Evolutionary conservation across 495 filamentous ascomycete genomes (phyloP).

Genomic region (Aspergillus baeticus): DNA sequence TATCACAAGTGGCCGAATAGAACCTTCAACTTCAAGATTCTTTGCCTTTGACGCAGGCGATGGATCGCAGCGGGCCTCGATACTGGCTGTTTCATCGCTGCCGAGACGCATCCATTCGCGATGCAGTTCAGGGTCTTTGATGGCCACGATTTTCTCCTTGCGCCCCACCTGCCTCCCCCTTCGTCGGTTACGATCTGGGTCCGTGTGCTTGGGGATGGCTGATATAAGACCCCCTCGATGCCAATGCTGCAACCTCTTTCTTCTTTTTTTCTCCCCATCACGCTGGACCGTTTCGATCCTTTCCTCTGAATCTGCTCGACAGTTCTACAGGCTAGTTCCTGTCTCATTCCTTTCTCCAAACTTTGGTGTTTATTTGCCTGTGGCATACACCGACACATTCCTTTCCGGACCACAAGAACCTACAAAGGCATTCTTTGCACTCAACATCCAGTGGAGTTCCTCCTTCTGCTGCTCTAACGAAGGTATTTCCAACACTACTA

Average conservation of each 20-base stretch:
- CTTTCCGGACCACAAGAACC: constrained; percentile 15
- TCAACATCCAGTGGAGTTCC: background rate
- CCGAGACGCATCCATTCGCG: constrained; percentile 9
- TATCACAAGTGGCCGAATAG: constrained; percentile 8
- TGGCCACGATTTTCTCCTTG: constrained; percentile 3
- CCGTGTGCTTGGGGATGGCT: background rate
- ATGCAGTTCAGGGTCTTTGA: constrained; percentile 3
- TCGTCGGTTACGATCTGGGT: constrained; percentile 7
- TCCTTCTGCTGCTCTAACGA: constrained; percentile 9
- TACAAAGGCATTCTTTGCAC: background rate
- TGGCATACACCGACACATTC: constrained; percentile 37
- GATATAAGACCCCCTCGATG: constrained; percentile 21
- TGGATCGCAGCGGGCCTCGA: background rate
- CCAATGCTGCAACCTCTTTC: constrained; percentile 8
- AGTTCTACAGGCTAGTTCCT: constrained; percentile 36
- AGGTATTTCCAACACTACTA: constrained; percentile 16
- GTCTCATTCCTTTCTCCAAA: constrained; percentile 30
- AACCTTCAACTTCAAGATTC: background rate
- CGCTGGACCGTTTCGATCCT: constrained; percentile 27
- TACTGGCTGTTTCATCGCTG: constrained; percentile 13
- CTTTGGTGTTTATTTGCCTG: constrained; percentile 31
- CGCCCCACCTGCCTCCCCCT: constrained; percentile 7
- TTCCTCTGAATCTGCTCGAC: constrained; percentile 29
- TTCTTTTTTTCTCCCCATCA: constrained; percentile 16
- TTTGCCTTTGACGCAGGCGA: background rate